These are phyloP conservation scores for Boletus patriciae DNA, from an alignment of 768 basidiomycete species.

Conservation along the genomic window DNA sequence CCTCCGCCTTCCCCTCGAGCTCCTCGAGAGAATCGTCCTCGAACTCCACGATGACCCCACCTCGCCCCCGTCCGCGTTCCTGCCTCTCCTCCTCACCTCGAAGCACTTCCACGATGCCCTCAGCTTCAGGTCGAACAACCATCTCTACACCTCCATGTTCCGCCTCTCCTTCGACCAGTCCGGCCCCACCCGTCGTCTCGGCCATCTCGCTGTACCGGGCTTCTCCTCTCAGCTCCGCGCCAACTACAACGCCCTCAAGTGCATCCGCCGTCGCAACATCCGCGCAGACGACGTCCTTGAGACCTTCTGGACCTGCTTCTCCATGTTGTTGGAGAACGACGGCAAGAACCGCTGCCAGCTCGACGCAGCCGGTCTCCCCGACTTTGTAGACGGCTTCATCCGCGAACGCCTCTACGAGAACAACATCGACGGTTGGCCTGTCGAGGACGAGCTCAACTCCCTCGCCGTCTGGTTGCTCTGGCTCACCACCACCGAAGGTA, in stretches of 20 bases:
- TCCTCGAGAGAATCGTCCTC: slow-evolving; percentile 53
- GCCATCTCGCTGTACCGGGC: slow-evolving; percentile 36
- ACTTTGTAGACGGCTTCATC: slow-evolving; percentile 47
- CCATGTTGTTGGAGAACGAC: slow-evolving; percentile 68
- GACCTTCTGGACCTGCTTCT: slow-evolving; percentile 47
- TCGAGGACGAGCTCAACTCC: slow-evolving; percentile 47
- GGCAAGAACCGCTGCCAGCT: slow-evolving; percentile 62
- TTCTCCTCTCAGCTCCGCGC: slow-evolving; percentile 41
- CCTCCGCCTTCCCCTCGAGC: slow-evolving; percentile 40
- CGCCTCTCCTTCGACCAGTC: slow-evolving; percentile 53
- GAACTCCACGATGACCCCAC: slow-evolving; percentile 32
- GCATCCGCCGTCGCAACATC: slow-evolving; percentile 35
- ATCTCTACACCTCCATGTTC: slow-evolving; percentile 57
- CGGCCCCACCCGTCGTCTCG: slow-evolving; percentile 54
- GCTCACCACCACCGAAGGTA: slow-evolving; percentile 55
- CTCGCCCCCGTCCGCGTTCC: slow-evolving; percentile 38
- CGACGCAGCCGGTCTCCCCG: slow-evolving; percentile 48
- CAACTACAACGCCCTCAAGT: slow-evolving; percentile 35
- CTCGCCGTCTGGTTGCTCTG: slow-evolving; percentile 65
- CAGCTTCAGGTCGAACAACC: slow-evolving; percentile 15
- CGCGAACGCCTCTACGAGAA: slow-evolving; percentile 47
- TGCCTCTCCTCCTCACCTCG: slow-evolving; percentile 50
- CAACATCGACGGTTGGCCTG: slow-evolving; percentile 53
- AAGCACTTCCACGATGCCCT: slow-evolving; percentile 41
- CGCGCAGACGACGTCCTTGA: slow-evolving; percentile 32